phyloP scores from a whole-genome alignment of 208 protist species.

The Kentomonas sorsogonicus region DNA sequence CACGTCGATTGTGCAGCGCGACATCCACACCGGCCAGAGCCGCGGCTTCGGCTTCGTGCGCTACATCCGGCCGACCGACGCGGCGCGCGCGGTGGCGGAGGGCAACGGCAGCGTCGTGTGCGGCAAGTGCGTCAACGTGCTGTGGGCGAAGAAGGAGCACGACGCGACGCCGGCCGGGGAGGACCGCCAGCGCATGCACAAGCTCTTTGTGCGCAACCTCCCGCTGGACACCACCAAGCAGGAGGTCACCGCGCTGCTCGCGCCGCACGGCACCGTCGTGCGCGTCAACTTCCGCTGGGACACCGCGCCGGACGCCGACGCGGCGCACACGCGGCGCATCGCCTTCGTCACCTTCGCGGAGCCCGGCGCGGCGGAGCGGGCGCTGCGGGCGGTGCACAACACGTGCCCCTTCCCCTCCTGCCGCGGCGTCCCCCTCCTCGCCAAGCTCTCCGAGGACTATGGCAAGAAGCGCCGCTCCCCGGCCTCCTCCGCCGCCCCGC shows the following conservation, averaged over 20 bases:
- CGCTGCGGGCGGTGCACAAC: conserved; percentile 33
- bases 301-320: conserved; percentile 10
- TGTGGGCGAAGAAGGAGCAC: conserved; percentile 33
- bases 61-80: conserved; percentile 20
- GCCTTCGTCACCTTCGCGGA: conserved; percentile 43
- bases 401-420: conserved; percentile 30
- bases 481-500: conserved; percentile 4
- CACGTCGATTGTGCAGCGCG: conserved; percentile 40
- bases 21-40: conserved; percentile 44
- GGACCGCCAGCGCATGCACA: conserved; percentile 26
- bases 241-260: conserved; percentile 12
- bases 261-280: conserved; percentile 18
- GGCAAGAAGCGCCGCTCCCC: background rate
- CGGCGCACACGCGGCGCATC: conserved; percentile 21
- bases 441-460: conserved; percentile 28
- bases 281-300: conserved; percentile 27
- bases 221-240: conserved; percentile 22
- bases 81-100: conserved; percentile 14
- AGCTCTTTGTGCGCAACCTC: conserved; percentile 54
- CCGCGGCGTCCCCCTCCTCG: conserved; percentile 39
- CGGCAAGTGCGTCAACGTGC: conserved; percentile 20
- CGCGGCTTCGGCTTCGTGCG: conserved; percentile 40
- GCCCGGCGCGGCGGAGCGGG: conserved; percentile 23
- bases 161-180: conserved; percentile 24
- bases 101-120: conserved; percentile 12